Base-by-base conservation (phyloP, 106 monocot species). In the Apostasia shenzhenica region DNA sequence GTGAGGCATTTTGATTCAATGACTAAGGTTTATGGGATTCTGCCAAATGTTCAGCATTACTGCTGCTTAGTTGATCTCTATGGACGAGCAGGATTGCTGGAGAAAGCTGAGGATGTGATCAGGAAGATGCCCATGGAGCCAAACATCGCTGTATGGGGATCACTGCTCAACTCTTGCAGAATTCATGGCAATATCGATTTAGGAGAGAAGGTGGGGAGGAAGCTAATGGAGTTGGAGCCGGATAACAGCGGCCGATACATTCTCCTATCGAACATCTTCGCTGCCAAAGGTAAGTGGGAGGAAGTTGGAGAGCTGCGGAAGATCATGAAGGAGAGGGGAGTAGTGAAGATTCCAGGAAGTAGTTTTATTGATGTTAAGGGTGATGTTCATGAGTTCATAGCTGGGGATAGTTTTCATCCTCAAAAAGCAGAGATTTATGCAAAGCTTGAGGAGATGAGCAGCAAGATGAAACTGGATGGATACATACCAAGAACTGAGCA, bases 21-120 rank as follows among this genome's bases (percentile, higher is more conserved):
- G 83, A 12, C 55, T 9, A 52, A 43, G 26, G 69, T 73, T 1
- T 48, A 73, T 65, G 63, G 68, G 14, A 50, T 71, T 26, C 26
- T 48, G 61, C 68, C 76, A 37, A 55, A 69, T 67, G 41, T 76
- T 60, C 68, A 76, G 14, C 68, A 76, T 47, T 76, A 61, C 39
- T 76, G 76, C 55, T 76, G 76, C 61, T 37, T 76, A 42, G 76
- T 76, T 55, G 76, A 76, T 61, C 76, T 76, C 57, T 76, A 69
- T n/a, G 78, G 78, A 41, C 58, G 67, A 48, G 59, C 67, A 48
- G 78, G 78, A 5, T 51, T 67, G 26, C 46, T 78, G 11, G 46
- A 7, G 3, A 1, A 61, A 14, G 81, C 75, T 2, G 42, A 65
- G 44, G 76, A 72, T 37, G 44, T 76, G 40, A 67, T 67, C 8